A percentile compares a stretch with the other conserved stretches of the same genome.
Evolutionary conservation across 495 filamentous ascomycete species (phyloP).

Genomic region (Aspergillus panamensis): DNA sequence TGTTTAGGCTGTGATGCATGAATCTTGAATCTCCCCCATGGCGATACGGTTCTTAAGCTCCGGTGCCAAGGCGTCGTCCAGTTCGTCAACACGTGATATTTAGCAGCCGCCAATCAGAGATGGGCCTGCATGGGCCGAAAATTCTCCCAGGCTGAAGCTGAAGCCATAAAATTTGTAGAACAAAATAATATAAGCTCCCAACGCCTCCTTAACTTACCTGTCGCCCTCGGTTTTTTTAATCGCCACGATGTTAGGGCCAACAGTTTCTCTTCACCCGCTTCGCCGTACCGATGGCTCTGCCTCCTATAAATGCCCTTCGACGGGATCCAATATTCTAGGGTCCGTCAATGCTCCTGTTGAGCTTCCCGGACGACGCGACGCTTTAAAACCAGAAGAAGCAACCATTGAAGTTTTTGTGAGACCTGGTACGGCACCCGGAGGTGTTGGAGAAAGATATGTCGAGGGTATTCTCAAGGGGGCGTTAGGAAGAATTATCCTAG

Average conservation of each 20-base stretch:
- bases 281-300: slow-evolving; percentile 83
- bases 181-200: no score
- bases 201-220: not conserved
- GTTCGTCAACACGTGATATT: no score
- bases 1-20: no score
- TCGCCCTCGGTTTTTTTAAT: not conserved
- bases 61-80: no score
- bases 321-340: slow-evolving; percentile 76
- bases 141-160: no score
- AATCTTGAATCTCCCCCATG: no score
- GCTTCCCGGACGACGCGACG: slow-evolving; percentile 70
- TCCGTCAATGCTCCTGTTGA: slow-evolving; percentile 93
- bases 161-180: no score
- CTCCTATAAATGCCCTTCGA: slow-evolving; percentile 62
- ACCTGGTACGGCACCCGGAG: slow-evolving; percentile 59
- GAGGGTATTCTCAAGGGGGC: slow-evolving; percentile 32
- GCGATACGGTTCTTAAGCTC: no score
- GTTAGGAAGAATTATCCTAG: slow-evolving; percentile 32
- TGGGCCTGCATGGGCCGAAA: no score
- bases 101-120: no score
- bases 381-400: slow-evolving; percentile 82
- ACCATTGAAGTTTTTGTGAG: slow-evolving; percentile 86
- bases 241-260: slow-evolving; percentile 37
- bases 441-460: slow-evolving; percentile 68
- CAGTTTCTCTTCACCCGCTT: slow-evolving; percentile 49